phyloP scores from a whole-genome alignment of 306 rosid species.

The Trifolium subterraneum region DNA sequence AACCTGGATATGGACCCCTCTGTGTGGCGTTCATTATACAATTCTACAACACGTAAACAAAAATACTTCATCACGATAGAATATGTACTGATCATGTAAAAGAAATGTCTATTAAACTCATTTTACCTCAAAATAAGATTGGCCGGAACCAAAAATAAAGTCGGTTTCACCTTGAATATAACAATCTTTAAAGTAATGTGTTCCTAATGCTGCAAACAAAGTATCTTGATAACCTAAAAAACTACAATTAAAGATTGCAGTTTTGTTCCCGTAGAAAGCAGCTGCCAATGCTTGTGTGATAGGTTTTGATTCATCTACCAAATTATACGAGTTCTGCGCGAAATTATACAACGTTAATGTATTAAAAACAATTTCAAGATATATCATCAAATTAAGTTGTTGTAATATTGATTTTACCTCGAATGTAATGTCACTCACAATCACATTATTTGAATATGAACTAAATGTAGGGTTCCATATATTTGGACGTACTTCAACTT shows the following conservation, averaged over 20 bases:
- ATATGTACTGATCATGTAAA: too few species aligned
- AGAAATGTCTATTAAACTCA: neutral
- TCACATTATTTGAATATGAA: constrained; percentile 3
- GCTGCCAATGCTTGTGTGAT: constrained; percentile 13
- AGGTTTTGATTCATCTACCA: neutral
- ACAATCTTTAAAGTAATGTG: neutral
- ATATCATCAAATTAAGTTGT: too few species aligned
- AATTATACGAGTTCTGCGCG: neutral
- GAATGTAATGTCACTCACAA: constrained; percentile 1
- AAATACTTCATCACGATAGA: too few species aligned
- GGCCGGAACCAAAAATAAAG: neutral
- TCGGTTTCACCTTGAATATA: constrained; percentile 16
- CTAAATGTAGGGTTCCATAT: neutral
- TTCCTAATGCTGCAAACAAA: neutral
- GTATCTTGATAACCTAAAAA: constrained; percentile 14
- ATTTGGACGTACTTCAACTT: fast-evolving
- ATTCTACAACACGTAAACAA: neutral
- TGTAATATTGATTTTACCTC: neutral
- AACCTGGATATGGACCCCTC: neutral
- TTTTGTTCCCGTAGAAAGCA: neutral
- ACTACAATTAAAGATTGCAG: neutral
- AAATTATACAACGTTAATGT: neutral
- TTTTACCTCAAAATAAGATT: constrained; percentile 22
- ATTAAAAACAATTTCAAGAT: neutral
- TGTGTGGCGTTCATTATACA: neutral